Conservation (phyloP, 2,329 filamentous ascomycete species). For the Exophiala xenobiotica region DNA sequence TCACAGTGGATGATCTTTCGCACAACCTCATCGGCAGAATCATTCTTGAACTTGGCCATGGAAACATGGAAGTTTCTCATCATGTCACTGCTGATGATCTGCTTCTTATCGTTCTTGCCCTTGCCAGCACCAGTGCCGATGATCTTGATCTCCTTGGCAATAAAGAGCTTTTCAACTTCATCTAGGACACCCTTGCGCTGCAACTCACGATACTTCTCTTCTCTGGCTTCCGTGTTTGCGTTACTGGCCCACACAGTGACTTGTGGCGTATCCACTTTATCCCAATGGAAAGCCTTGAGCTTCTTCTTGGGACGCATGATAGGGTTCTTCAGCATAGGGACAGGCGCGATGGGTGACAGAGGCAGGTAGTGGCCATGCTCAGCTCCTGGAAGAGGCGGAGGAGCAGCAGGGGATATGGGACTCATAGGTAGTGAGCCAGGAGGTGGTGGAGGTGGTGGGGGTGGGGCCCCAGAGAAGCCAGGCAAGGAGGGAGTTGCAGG, state of each 20-base stretch:
- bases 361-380: slow-evolving; percentile 71
- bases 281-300: slow-evolving; percentile 98
- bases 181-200: slow-evolving; percentile 93
- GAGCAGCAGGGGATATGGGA: slow-evolving; percentile 47
- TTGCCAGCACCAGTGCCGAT: slow-evolving; percentile 65
- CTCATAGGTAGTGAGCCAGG: slow-evolving; percentile 40
- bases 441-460: slow-evolving; percentile 44
- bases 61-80: slow-evolving; percentile 91
- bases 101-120: slow-evolving; percentile 94
- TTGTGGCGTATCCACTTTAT: slow-evolving; percentile 91
- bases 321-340: slow-evolving; percentile 66
- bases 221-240: slow-evolving; percentile 81
- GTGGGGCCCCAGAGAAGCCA: slow-evolving; percentile 44
- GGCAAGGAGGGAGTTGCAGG: slow-evolving; percentile 46
- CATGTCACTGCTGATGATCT: slow-evolving; percentile 88
- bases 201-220: slow-evolving; percentile 93
- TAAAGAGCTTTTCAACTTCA: slow-evolving; percentile 94
- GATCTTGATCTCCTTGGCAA: slow-evolving; percentile 93
- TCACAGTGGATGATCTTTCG: slow-evolving; percentile 97
- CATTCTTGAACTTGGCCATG: slow-evolving; percentile 86
- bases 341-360: slow-evolving; percentile 57
- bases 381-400: slow-evolving; percentile 59
- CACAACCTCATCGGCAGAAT: slow-evolving; percentile 78
- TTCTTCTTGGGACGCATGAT: slow-evolving; percentile 96
- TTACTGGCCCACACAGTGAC: slow-evolving; percentile 93